Evolutionary conservation across 2,329 filamentous ascomycete genomes (phyloP), one percentile per base, ranked within the genome.

Genomic region (Phoma herbarum): DNA sequence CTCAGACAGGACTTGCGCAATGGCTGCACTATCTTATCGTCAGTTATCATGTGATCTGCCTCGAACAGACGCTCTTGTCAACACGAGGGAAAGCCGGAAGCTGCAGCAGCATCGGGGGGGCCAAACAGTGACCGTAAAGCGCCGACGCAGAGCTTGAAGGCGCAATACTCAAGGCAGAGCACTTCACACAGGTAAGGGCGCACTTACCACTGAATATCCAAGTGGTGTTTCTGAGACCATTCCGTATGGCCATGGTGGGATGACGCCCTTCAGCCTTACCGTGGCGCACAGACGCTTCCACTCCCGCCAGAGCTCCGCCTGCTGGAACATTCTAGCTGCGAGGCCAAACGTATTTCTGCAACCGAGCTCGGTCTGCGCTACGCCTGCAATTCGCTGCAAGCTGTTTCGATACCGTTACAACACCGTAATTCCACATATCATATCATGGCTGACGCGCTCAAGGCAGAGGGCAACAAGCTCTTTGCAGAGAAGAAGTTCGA

Each of bases 381-480:
- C 60, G 51, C 49, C 63, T 35, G 44, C 57, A 55, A 52, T 56
- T 43, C 18, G 47, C 52, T 50, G 46, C 56, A 45, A 37, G 45
- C 45, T 41, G 9, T 22, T 33, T 41, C 37, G 37, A 60, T 20
- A 51, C 29, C 45, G n/a, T 48, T 44, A 50, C 52, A 50, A 59
- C 45, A 57, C 29, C 20, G 23, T 11, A 31, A 37, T 37, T 37
- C 50, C 43, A 57, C 43, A 54, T 46, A 39, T 48, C 22, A 37
- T 59, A 81, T 37, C 64, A 89, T 89, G 87, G 86, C 87, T 66
- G 87, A 90, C 80, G 85, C 94, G 86, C 88, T 99, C 74, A 99
- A 99, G 85, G 92, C 93, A 74, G 90, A 95, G 78, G 95, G 94
- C 84, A 99, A 99, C 85, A 96, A 96, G 85, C 93, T 96, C 80